Base-by-base conservation (phyloP, 2,329 filamentous ascomycete species). In the Trichoderma oligosporum region DNA sequence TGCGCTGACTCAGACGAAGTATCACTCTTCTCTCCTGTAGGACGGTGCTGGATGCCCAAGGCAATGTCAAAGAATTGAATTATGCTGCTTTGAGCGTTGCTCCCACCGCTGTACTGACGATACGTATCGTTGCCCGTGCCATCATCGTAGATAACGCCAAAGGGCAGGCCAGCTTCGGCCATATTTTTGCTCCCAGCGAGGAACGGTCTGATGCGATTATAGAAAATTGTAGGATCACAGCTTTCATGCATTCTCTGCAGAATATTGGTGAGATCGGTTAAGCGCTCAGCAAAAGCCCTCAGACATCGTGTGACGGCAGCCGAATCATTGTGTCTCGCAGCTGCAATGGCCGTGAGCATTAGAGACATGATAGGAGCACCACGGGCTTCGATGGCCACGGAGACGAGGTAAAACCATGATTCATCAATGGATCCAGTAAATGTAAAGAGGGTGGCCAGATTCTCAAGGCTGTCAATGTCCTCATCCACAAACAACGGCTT, bases 401-500 rank as follows among this genome's bases (percentile, higher is more conserved):
- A 97, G 52, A 97, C 85, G 11, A 99, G 80, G 70, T 97, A 99
- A 70, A 99, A 99, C 94, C 94, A 99, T 61, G 94, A 96, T 75
- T 99, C 94, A 69, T 99, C 94, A 56, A 96, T 78, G 7, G 91
- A 92, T 49, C 94, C 94, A 14, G 94, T 97, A 68, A 97, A 95
- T 14, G 94, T 97, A 66, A 86, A 84, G 60, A 97, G 79, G 2
- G 90, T 94, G 38, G 90, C 86, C 56, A 99, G 81, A 66, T 99
- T 97, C 67, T 94, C 87, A 44, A 97, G 80, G 62, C 85, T 84
- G 67, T 95, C 90, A 57, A 94, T 84, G 33, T 83, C 82, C 71
- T 97, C 92, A 61, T 90, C 84, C 59, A 85, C 76, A 68, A 97
- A 97, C 55, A 97, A 82, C 0, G 92, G 90, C 73, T 92, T 93